Percentiles rank a stretch among this genome's conserved stretches.
These are phyloP conservation scores for Anacardium occidentale DNA, from an alignment of 345 rosid genomes.

Conservation along the genomic window DNA sequence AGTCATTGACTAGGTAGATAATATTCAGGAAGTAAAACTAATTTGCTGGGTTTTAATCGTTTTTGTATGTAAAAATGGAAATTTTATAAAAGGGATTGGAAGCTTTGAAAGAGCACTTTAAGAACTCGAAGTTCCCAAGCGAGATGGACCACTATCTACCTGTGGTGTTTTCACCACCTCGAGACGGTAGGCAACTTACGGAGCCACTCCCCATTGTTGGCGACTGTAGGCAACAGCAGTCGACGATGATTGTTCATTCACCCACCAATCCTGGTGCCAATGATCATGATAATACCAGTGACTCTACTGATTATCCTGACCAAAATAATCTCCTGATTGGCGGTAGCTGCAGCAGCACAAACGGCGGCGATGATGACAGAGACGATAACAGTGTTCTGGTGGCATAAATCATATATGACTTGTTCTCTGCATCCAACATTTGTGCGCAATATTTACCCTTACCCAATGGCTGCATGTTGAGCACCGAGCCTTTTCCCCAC, in stretches of 20 bases:
- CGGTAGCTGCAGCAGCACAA: constrained; percentile 22
- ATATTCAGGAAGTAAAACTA: too few species aligned
- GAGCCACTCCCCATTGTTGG: constrained; percentile 54
- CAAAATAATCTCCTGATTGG: constrained; percentile 10
- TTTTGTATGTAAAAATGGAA: neutral
- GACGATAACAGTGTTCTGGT: constrained; percentile 14
- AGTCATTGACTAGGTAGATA: too few species aligned
- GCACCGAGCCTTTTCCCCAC: constrained; percentile 35
- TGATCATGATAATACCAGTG: constrained; percentile 7
- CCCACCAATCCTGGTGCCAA: neutral
- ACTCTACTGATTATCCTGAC: constrained; percentile 13
- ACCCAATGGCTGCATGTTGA: constrained; percentile 30
- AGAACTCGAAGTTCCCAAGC: constrained; percentile 74
- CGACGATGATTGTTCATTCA: neutral
- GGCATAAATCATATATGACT: too few species aligned
- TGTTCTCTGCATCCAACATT: too few species aligned
- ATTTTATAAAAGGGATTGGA: constrained; percentile 58
- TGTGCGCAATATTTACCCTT: constrained; percentile 22
- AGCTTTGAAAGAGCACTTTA: constrained; percentile 78
- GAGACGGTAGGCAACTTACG: constrained; percentile 60
- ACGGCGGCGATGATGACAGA: constrained; percentile 38
- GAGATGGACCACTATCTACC: constrained; percentile 69
- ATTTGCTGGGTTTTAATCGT: neutral
- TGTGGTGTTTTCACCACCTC: constrained; percentile 78
- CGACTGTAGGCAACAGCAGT: constrained; percentile 13